Conservation (phyloP, 2,329 filamentous ascomycete species). For the Neofusicoccum umdonicola region DNA sequence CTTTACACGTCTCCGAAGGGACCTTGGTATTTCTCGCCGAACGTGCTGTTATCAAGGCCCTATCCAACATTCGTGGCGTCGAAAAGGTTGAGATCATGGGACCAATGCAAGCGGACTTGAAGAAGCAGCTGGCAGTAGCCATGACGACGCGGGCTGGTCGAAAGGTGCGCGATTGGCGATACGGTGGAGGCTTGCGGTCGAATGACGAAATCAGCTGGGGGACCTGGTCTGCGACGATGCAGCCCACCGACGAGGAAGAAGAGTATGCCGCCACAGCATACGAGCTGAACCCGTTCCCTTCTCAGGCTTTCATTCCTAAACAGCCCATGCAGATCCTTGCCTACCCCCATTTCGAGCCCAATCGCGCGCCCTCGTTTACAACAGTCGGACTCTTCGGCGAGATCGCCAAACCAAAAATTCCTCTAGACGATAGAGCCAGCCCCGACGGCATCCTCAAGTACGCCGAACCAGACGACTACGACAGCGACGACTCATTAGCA, state of each 20-base stretch:
- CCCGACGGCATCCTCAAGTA: neutral
- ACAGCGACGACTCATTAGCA: neutral
- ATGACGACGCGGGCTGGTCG: slow-evolving; percentile 2
- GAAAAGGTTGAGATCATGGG: slow-evolving; percentile 18
- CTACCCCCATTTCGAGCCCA: neutral
- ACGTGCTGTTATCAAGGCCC: slow-evolving; percentile 20
- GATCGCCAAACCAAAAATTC: neutral
- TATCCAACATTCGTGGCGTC: slow-evolving; percentile 23
- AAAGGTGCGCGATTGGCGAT: neutral
- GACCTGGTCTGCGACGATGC: neutral
- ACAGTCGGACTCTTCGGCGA: neutral
- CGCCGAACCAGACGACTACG: neutral
- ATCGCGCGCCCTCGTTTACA: neutral
- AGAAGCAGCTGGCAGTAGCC: neutral
- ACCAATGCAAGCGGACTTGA: neutral
- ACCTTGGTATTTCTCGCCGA: slow-evolving; percentile 18
- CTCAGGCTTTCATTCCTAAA: neutral
- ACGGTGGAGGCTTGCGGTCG: neutral
- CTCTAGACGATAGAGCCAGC: neutral
- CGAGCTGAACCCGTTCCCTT: neutral
- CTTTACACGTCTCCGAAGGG: neutral
- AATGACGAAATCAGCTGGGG: neutral
- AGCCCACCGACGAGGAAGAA: neutral
- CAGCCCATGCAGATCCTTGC: neutral
- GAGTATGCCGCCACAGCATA: neutral